Base-by-base conservation (phyloP, 2,329 filamentous ascomycete species). In the Penicillium corylophilum region DNA sequence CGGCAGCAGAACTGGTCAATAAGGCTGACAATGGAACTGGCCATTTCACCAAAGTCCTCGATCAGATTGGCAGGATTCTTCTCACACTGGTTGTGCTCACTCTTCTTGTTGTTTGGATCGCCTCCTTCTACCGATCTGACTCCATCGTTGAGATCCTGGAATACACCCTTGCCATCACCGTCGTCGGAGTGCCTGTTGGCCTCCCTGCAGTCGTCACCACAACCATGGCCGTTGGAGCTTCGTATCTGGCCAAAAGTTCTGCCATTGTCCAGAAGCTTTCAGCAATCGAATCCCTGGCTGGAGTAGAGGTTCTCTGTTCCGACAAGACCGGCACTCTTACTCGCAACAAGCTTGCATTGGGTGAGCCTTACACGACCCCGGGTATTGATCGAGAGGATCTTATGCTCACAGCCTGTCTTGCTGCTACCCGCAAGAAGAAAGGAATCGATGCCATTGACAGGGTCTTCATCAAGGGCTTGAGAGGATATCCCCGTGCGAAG, bases 401-500 rank as follows among this genome's bases (percentile, higher is more conserved):
- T 58, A 95, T 95, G 89, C 81, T 95, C 60, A 94, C 90, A 77
- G 90, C 90, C 66, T 95, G 90, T 73, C 78, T 95, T 67, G 90
- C 90, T 67, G 90, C 90, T 57, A 93, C 88, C 62, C 88, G 90
- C 78, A 95, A 94, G 84, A 93, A 92, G 83, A 95, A 95, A 81
- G 90, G 90, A 79, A 92, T 95, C 59, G 90, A 95, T 71, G 89
- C 91, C 62, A 95, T 95, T 64, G 91, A 95, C 82, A 94, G 93
- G 81, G 90, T 90, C 70, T 95, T 95, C 81, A 81, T 95, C 63
- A 95, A 94, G 79, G 83, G 88, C 20, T 84, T 95, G 58, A 84
- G 84, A 70, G 86, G 80, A 77, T 95, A 95, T 72, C 90, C 90
- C 57, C 83, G 84, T 57, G 90, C 89, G 75, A 95, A 94, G 82